Evolutionary conservation across 73 alveolate genomes (phyloP).

Genomic region (Paramecium tetraurelia): DNA sequence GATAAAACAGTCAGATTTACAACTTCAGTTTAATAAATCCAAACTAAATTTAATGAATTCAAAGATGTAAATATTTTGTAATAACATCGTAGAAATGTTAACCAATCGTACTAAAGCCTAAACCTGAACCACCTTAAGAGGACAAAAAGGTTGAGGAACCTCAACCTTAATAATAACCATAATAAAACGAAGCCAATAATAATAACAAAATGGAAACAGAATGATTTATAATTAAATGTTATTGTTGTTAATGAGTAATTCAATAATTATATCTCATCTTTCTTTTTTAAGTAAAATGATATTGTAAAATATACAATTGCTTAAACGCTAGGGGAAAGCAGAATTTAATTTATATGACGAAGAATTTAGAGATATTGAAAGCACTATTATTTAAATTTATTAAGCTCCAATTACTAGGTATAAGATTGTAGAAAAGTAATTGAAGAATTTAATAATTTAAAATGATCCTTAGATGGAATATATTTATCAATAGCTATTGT

Average conservation of each 20-base stretch:
- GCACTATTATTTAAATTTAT: background rate
- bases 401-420: background rate
- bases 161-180: background rate
- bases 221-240: background rate
- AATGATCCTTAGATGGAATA: background rate
- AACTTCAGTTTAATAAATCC: slow-evolving; percentile 11
- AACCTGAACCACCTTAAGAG: slow-evolving; percentile 51
- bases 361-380: background rate
- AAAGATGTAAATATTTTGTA: background rate
- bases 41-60: background rate
- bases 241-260: background rate
- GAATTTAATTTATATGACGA: slow-evolving; percentile 32
- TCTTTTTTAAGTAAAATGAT: background rate
- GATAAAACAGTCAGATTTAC: slow-evolving; percentile 29
- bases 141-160: background rate
- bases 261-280: background rate
- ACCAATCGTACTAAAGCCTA: slow-evolving; percentile 51
- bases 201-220: slow-evolving; percentile 37
- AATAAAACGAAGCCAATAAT: background rate
- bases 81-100: background rate
- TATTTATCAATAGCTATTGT: background rate
- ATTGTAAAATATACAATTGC: background rate
- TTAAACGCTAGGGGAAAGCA: background rate
- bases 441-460: background rate
- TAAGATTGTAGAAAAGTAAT: background rate